phyloP scores from a whole-genome alignment of 805 yeast species.

The Candida coquimbonensis region DNA sequence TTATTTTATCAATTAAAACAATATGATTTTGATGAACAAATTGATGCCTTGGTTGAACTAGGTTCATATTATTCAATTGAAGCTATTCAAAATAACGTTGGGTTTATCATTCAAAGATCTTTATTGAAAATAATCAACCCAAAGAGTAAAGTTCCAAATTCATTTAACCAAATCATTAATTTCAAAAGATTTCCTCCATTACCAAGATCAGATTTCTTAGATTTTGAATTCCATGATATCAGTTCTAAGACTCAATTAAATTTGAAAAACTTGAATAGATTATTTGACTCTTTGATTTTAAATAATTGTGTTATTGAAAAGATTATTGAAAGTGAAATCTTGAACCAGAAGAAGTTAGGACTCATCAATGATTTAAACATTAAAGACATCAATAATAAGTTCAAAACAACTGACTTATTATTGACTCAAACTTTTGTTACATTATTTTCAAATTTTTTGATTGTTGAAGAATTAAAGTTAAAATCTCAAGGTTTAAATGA shows the following conservation, averaged over 20 bases:
- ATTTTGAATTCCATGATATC: conserved; percentile 4
- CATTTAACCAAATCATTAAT: conserved; percentile 8
- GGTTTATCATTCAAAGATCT: conserved; percentile 11
- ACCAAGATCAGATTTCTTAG: conserved; percentile 20
- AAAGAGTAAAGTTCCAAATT: conserved; percentile 4
- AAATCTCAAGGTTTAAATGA: conserved; percentile 10
- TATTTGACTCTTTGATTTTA: conserved; percentile 11
- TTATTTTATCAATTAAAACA: conserved; percentile 5
- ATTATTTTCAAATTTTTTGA: conserved; percentile 8
- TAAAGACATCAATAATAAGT: conserved; percentile 8
- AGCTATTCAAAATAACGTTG: conserved; percentile 12
- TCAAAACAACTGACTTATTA: conserved; percentile 6
- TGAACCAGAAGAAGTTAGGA: conserved; percentile 1
- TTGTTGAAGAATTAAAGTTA: conserved; percentile 11
- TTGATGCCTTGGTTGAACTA: conserved; percentile 10
- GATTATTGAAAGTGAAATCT: conserved; percentile 4
- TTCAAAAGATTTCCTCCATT: conserved; percentile 20
- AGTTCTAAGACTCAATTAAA: conserved; percentile 9
- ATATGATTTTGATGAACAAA: conserved; percentile 12
- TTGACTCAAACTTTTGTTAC: conserved; percentile 13
- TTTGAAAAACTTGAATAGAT: conserved; percentile 10
- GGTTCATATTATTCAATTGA: conserved; percentile 18
- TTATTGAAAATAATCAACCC: conserved; percentile 14
- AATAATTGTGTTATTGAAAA: conserved; percentile 7
- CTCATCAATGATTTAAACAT: conserved; percentile 4